Conservation (phyloP, 2,329 filamentous ascomycete genomes). For the Arachnomyces sp. region DNA sequence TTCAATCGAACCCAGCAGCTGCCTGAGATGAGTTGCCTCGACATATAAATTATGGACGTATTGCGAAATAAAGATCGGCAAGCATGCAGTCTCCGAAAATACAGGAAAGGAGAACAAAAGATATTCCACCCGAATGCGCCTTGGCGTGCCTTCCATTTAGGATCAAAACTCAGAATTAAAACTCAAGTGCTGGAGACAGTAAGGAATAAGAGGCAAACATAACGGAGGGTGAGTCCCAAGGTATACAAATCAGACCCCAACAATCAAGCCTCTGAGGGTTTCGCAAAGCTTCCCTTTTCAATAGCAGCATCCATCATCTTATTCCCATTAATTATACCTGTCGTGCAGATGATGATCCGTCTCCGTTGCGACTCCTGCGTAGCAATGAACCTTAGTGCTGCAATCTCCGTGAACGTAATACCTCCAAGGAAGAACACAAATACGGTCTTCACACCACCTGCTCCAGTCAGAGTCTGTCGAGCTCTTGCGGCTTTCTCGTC, state of each 20-base stretch:
- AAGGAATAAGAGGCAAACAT: too few relatives aligned
- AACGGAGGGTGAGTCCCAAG: too few relatives aligned
- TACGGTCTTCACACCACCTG: conserved; percentile 68
- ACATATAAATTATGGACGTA: not conserved
- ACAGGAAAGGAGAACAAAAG: too few relatives aligned
- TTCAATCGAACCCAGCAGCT: not conserved
- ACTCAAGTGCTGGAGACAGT: too few relatives aligned
- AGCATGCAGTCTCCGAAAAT: too few relatives aligned
- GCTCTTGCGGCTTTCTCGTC: conserved; percentile 89
- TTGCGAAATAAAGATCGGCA: too few relatives aligned
- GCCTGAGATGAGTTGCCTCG: not conserved
- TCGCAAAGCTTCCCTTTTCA: conserved; percentile 58
- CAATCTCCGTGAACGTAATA: conserved; percentile 92
- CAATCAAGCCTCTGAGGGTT: conserved; percentile 11
- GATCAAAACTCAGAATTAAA: too few relatives aligned
- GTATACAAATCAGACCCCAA: not conserved
- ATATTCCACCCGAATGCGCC: too few relatives aligned
- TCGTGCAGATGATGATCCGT: conserved; percentile 86
- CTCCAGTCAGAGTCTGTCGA: conserved; percentile 69
- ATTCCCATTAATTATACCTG: conserved; percentile 81
- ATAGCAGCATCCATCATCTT: conserved; percentile 79
- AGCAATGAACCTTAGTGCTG: conserved; percentile 82
- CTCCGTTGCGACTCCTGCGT: conserved; percentile 71
- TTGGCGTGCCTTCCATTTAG: too few relatives aligned
- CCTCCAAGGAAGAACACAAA: conserved; percentile 98